A percentile compares a stretch with the other conserved stretches of the same genome.
Evolutionary conservation across 768 basidiomycete species (phyloP).

Genomic region (Lentinula boryana): DNA sequence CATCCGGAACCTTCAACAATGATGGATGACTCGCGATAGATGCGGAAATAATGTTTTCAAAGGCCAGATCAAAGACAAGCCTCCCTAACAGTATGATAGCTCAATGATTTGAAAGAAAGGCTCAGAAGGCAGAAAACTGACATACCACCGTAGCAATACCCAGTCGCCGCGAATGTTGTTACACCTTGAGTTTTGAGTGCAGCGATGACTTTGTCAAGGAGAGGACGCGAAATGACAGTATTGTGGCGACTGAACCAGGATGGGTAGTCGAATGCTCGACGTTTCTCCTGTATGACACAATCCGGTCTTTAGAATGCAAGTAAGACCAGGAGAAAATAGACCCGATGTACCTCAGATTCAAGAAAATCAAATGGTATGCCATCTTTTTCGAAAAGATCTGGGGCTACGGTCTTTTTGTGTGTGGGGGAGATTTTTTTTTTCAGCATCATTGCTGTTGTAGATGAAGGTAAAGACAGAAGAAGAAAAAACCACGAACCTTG

Average conservation of each 20-base stretch:
- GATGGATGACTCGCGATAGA: constrained; percentile 56
- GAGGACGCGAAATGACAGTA: constrained; percentile 33
- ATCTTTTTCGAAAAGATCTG: constrained; percentile 10
- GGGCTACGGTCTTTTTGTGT: constrained; percentile 5
- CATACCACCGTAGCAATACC: constrained; percentile 67
- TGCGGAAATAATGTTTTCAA: constrained; percentile 44
- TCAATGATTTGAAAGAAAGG: background rate
- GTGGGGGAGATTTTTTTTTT: background rate
- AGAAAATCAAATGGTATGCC: constrained; percentile 7
- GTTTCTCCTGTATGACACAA: background rate
- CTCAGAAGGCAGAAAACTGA: background rate
- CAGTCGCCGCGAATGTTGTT: constrained; percentile 50
- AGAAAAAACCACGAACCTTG: background rate
- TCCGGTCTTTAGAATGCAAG: background rate
- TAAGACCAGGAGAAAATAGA: background rate
- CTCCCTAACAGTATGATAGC: constrained; percentile 28
- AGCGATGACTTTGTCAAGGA: constrained; percentile 48
- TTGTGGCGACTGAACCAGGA: constrained; percentile 24
- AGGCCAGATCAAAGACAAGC: constrained; percentile 56
- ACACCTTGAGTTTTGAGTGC: constrained; percentile 57
- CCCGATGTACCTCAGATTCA: background rate
- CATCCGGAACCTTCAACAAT: constrained; percentile 46
- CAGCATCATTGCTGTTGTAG: background rate
- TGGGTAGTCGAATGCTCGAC: background rate
- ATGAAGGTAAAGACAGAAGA: background rate